Base-by-base conservation (phyloP, 2,329 filamentous ascomycete genomes). In the Fusarium brevicatenulatum region DNA sequence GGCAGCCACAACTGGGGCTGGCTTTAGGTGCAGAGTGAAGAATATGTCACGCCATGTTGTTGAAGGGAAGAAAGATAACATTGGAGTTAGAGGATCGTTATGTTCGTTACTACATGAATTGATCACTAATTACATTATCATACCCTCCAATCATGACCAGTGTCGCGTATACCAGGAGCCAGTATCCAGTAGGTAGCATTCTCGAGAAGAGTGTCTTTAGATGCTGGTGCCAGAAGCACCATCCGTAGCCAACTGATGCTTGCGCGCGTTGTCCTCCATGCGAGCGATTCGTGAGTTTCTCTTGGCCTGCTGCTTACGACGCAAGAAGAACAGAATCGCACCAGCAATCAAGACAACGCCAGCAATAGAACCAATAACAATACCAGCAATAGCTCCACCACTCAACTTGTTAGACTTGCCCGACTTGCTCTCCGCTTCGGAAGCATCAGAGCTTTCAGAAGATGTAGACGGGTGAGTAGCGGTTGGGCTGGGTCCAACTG, bases 371-470 rank as follows among this genome's bases (percentile, higher is more conserved):
- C 93, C 93, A 68, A 95, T 85, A 5, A 92, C 92, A 66, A 93
- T 91, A 2, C 93, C 93, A 6, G 93, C 93, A 77, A 95, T 94
- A 25, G 89, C 88, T 46, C 92, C 92, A 25, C 89, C 89, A 19
- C 95, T 93, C 36, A 89, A 87, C 46, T 92, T 92, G 30, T 89
- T 89, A 9, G 90, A 91, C 5, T 79, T 79, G 58, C 74, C 71
- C 0, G 63, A 60, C 23, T 44, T 30, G 13, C 42, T 40, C 2
- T 66, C 49, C 4, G 43, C 42, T 7, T 61, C 71, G n/a, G 64
- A 40, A 36, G 63, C 58, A 19, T 59, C 71, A 46, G 66, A 59
- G 28, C n/a, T 37, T 8, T 39, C 66, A 5, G 36, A 42, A 0
- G 69, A 55, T 4, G 37, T 42, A 21, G 60, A 19, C 6, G 28